phyloP scores from a whole-genome alignment of 2,329 filamentous ascomycete genomes.

The Penicillium freii region DNA sequence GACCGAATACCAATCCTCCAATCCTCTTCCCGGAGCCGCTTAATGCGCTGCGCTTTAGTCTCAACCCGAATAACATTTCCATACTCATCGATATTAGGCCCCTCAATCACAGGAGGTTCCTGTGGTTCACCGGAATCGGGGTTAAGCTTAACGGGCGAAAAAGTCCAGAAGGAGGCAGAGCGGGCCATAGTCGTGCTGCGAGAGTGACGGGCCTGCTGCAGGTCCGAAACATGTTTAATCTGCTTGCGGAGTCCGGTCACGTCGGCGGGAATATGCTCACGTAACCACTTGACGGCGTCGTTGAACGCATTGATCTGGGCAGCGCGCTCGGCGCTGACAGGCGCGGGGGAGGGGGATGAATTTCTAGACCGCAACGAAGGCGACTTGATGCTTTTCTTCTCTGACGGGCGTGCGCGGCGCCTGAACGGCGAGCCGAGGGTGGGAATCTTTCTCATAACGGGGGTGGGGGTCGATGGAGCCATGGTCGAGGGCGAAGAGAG shows the following conservation, averaged over 20 bases:
- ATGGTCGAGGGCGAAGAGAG: neutral
- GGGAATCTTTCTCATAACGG: neutral
- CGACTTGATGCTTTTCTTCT: neutral
- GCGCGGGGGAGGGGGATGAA: neutral
- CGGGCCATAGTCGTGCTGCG: constrained; percentile 28
- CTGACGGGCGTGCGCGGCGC: neutral
- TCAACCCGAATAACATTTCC: constrained; percentile 28
- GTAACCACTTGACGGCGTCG: constrained; percentile 24
- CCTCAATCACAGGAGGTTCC: neutral
- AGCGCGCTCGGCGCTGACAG: constrained; percentile 3
- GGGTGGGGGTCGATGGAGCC: neutral
- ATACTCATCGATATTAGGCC: constrained; percentile 13
- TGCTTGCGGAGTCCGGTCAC: constrained; percentile 28
- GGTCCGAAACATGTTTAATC: constrained; percentile 24
- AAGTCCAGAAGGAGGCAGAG: constrained; percentile 43
- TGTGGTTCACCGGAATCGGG: constrained; percentile 5
- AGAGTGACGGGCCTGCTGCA: constrained; percentile 27
- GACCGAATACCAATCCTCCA: constrained; percentile 42
- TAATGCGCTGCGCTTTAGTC: constrained; percentile 36
- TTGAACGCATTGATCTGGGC: constrained; percentile 26
- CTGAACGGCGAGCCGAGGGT: neutral
- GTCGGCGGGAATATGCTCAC: constrained; percentile 27
- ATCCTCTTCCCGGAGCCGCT: constrained; percentile 34
- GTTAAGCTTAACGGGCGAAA: constrained; percentile 28
- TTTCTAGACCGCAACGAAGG: neutral